Evolutionary conservation across 495 filamentous ascomycete genomes (phyloP).

Genomic region (Penicillium paxilli): DNA sequence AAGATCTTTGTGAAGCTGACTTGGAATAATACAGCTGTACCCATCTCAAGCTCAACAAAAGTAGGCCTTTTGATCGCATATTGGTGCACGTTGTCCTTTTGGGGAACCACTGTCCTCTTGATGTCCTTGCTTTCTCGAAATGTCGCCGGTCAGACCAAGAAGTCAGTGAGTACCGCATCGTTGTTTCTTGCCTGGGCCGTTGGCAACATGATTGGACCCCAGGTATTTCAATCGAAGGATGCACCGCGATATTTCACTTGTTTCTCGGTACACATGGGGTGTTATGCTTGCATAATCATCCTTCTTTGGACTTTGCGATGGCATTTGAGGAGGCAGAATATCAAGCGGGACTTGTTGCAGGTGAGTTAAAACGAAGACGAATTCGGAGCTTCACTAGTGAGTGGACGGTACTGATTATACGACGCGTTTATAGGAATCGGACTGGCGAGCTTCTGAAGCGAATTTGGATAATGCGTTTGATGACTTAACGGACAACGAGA

Average conservation of each 20-base stretch:
- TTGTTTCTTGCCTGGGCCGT: conserved; percentile 17
- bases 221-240: conserved; percentile 15
- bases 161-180: conserved; percentile 31
- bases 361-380: background rate
- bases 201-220: conserved; percentile 32
- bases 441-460: conserved; percentile 3
- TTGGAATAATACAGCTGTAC: background rate
- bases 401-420: background rate
- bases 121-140: conserved; percentile 51
- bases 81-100: conserved; percentile 45
- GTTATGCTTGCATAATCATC: conserved; percentile 7
- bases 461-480: conserved; percentile 9
- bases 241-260: conserved; percentile 17
- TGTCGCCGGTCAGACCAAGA: conserved; percentile 63
- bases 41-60: conserved; percentile 8
- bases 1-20: too few species aligned
- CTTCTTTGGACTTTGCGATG: conserved; percentile 7
- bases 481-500: conserved; percentile 5
- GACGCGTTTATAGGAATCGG: background rate
- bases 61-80: conserved; percentile 49
- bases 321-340: background rate
- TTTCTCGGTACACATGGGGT: conserved; percentile 11
- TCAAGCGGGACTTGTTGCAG: conserved; percentile 1
- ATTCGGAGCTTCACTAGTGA: too few species aligned
- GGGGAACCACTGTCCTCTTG: conserved; percentile 48